A percentile compares a stretch with the other conserved stretches of the same genome.
Evolutionary conservation across 2,329 filamentous ascomycete genomes (phyloP).

Genomic region (Phyllosticta citriasiana): DNA sequence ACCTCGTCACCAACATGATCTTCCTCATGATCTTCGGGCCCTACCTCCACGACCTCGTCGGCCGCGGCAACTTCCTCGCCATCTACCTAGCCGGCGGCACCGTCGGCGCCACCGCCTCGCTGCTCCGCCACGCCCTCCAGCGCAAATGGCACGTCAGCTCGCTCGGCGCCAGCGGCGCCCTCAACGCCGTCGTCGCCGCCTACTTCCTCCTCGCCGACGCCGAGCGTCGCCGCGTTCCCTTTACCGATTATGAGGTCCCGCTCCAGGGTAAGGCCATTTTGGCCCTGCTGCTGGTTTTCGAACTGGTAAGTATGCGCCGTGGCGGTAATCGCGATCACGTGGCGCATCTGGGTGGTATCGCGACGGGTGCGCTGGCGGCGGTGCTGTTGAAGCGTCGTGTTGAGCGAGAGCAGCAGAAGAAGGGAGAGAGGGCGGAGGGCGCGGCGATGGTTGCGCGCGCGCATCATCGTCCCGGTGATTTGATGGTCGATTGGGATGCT

Average conservation of each 20-base stretch:
- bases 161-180: constrained; percentile 24
- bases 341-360: constrained; percentile 27
- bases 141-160: constrained; percentile 18
- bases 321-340: constrained; percentile 20
- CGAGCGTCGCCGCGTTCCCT: constrained; percentile 22
- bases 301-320: constrained; percentile 14
- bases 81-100: constrained; percentile 25
- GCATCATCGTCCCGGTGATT: constrained; percentile 1
- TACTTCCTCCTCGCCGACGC: constrained; percentile 23
- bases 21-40: constrained; percentile 57
- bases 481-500: constrained; percentile 8
- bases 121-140: constrained; percentile 21
- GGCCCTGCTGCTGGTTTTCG: not conserved
- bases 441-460: not conserved
- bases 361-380: constrained; percentile 18
- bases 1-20: constrained; percentile 56
- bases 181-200: constrained; percentile 23
- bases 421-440: constrained; percentile 6
- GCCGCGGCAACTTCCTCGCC: constrained; percentile 24
- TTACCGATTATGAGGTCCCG: not conserved
- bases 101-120: constrained; percentile 19
- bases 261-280: not conserved
- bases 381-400: constrained; percentile 20
- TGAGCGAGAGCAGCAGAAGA: constrained; percentile 12
- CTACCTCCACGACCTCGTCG: constrained; percentile 24